Evolutionary conservation across 768 basidiomycete genomes (phyloP).

Genomic region (Sporobolomyces roseus): DNA sequence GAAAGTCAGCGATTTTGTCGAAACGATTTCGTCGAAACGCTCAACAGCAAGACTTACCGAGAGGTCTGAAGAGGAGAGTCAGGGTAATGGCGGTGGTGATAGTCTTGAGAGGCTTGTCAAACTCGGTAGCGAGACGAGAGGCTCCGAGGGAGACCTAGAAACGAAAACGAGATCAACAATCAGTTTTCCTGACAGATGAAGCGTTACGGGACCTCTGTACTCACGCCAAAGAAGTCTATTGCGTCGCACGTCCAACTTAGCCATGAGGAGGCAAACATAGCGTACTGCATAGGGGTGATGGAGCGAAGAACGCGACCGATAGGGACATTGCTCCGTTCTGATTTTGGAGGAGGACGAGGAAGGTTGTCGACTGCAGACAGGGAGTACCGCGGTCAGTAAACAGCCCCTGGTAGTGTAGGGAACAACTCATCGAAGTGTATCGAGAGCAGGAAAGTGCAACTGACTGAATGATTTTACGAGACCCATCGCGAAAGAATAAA

Average conservation of each 20-base stretch:
- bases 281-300: slow-evolving; percentile 46
- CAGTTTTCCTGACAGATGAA: too few relatives aligned
- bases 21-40: too few relatives aligned
- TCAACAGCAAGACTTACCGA: slow-evolving; percentile 44
- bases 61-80: slow-evolving; percentile 83
- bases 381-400: too few relatives aligned
- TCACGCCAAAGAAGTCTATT: slow-evolving; percentile 69
- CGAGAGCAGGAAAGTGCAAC: neutral
- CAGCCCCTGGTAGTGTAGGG: too few relatives aligned
- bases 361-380: slow-evolving; percentile 15
- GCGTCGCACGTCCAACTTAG: slow-evolving; percentile 83
- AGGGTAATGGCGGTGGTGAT: slow-evolving; percentile 63
- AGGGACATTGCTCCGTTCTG: slow-evolving; percentile 2
- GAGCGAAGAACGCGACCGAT: slow-evolving; percentile 37
- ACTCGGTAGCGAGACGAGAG: slow-evolving; percentile 27
- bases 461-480: slow-evolving; percentile 10
- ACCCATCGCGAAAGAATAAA: neutral
- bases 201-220: too few relatives aligned
- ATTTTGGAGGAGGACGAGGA: slow-evolving; percentile 24
- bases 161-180: too few relatives aligned
- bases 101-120: slow-evolving; percentile 40
- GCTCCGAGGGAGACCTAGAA: too few relatives aligned
- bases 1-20: too few relatives aligned
- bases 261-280: slow-evolving; percentile 56
- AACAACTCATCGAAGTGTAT: neutral